Base-by-base conservation (phyloP, 352 stramenopile genomes). In the Aphanomyces astaci region DNA sequence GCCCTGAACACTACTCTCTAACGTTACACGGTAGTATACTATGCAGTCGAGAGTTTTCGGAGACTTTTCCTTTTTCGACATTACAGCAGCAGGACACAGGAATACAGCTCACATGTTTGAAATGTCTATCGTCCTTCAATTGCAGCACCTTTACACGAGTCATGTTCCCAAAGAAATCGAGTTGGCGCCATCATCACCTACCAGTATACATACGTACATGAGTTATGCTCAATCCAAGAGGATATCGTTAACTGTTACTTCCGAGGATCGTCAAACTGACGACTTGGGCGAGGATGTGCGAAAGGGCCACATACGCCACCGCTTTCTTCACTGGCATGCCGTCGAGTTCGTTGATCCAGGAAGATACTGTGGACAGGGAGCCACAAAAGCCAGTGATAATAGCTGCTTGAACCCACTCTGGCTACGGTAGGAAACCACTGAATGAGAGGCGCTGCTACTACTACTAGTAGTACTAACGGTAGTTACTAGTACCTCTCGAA, bases 361-460 rank as follows among this genome's bases (percentile, higher is more conserved):
- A 84, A 15, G 81, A 89, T 9, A 89, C 81, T 2, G 81, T 89
- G 39, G 81, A 89, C 30, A 89, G 74, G 31, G 81, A 89, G n/a
- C 81, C 81, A 1, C 85, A 66, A 30, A 89, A 81, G 45, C 81
- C 81, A 15, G 83, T 76, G 43, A 82, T 63, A 36, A 80, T 60
- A 31, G 69, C 77, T 39, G 78, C 76, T 71, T 84, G 70, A 4
- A 53, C 22, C 56, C 56, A 65, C 33, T 30, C 51, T 25, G 51
- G 51, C 51, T 65, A 65, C 3, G 27, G 36, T 4, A 36, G 10
- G 15, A 39, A 15, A 32, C 39, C 2, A 43, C 2, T 15, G 30
- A 33, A 9, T n/a, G 17, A 33, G 1, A 49, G 40, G 22, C 15
- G 22, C 22, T n/a, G 22, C 48, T 1, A 15, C 24, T 82, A 70